Evolutionary conservation across 257 asterid species (phyloP), one percentile per base, ranked within the genome.

Genomic region (Solanum lycopersicoides): DNA sequence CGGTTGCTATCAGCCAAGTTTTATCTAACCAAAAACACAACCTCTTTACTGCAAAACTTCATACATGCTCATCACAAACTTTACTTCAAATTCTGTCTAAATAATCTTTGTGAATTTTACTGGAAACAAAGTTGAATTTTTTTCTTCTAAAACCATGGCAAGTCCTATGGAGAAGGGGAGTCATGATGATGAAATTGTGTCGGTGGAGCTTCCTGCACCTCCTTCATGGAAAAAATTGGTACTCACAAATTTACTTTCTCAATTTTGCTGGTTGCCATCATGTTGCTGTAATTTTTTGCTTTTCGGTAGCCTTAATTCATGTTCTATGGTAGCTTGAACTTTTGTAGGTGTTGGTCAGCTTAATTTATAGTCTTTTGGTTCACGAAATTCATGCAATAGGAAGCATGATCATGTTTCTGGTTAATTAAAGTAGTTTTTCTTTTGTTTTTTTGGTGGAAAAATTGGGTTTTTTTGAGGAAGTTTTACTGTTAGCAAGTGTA

Each of bases 221-320:
- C 87, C 92, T 79, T 72, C 93, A 42, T 92, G 94, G 94, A 90
- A 92, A 82, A 90, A 90, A 90, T 45, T 92, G 93, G 94, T 90
- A 90, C 30, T n/a, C 35, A 16, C 7, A 10, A 3, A 39, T 45
- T 79, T 32, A 18, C 60, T 41, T 42, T 41, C 28, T 15, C 30
- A 42, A 7, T 21, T 63, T 59, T 82, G 25, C 71, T 63, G n/a
- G 71, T 63, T n/a, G 32, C 30, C 69, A 60, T 60, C 74, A 66
- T 66, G 37, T 20, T 80, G 5, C 66, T 80, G 18, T 47, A 69
- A 9, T 28, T 82, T 80, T 80, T 60, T 50, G 45, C 16, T 82
- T 6, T 50, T 82, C 32, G 30, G 32, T 50, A 50, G 68, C 30
- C 45, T 50, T 53, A 50, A 18, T 50, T 82, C 30, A 18, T 50